Evolutionary conservation across 345 rosid genomes (phyloP).

Genomic region (Barbarea vulgaris): DNA sequence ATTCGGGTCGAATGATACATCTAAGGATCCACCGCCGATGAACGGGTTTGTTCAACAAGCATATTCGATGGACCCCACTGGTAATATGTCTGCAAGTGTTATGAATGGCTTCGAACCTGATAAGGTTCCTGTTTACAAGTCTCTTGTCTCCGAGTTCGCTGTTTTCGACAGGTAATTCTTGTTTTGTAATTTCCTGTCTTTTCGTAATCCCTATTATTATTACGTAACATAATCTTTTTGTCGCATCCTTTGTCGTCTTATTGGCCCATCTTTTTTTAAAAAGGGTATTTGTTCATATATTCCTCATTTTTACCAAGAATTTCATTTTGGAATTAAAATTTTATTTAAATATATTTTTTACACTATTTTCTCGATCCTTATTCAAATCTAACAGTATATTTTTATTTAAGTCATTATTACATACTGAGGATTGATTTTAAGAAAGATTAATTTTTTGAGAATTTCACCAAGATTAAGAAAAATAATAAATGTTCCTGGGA

Average conservation of each 20-base stretch:
- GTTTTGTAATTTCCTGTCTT: background rate
- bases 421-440: too few species aligned
- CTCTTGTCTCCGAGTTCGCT: slow-evolving; percentile 87
- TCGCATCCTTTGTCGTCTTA: background rate
- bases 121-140: slow-evolving; percentile 65
- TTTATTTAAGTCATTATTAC: too few species aligned
- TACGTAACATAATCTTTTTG: background rate
- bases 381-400: too few species aligned
- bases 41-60: slow-evolving; percentile 90
- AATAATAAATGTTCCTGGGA: too few species aligned
- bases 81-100: slow-evolving; percentile 61
- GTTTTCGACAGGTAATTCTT: slow-evolving; percentile 75
- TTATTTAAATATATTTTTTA: too few species aligned
- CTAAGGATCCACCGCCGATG: slow-evolving; percentile 72
- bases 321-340: too few species aligned
- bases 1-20: slow-evolving; percentile 73
- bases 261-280: background rate
- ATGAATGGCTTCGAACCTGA: slow-evolving; percentile 88
- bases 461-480: too few species aligned
- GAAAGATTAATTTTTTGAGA: too few species aligned
- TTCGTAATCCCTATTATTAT: background rate
- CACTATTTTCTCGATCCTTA: too few species aligned
- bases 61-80: slow-evolving; percentile 56
- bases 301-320: background rate
- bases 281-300: background rate